A percentile compares a stretch with the other conserved stretches of the same genome.
These are phyloP conservation scores for Coleophoma cylindrospora DNA, from an alignment of 2,329 filamentous ascomycete species.

Conservation along the genomic window DNA sequence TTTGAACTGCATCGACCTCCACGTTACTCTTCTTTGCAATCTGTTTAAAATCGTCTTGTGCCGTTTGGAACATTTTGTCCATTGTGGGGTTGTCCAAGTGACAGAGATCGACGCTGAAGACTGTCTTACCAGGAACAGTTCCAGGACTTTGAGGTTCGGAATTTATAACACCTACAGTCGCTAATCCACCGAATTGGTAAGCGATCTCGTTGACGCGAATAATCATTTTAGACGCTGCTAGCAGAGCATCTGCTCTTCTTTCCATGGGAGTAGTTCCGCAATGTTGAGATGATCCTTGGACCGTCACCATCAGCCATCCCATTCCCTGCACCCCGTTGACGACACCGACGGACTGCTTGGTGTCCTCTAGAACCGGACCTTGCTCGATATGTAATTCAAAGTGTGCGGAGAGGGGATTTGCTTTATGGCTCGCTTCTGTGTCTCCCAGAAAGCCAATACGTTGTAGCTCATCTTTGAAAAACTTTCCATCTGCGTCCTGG, in stretches of 20 bases:
- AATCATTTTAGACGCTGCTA: not conserved
- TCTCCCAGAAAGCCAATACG: slow-evolving; percentile 64
- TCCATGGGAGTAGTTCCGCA: not conserved
- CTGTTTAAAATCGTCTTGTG: not conserved
- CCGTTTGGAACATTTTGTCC: not conserved
- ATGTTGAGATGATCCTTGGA: slow-evolving; percentile 33
- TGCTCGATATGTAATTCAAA: slow-evolving; percentile 80
- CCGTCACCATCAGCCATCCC: slow-evolving; percentile 62
- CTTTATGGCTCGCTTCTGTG: slow-evolving; percentile 46
- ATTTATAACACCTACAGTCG: not conserved
- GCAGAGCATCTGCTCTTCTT: not conserved
- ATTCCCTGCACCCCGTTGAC: slow-evolving; percentile 70
- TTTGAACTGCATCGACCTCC: not conserved
- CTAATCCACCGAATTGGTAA: not conserved
- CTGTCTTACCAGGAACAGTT: not conserved
- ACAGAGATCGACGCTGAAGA: not conserved
- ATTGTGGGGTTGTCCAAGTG: not conserved
- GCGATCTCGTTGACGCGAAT: not conserved
- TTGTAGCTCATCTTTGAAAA: slow-evolving; percentile 45
- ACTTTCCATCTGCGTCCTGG: no score
- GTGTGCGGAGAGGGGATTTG: slow-evolving; percentile 63
- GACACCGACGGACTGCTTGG: slow-evolving; percentile 57
- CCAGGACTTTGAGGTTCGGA: not conserved
- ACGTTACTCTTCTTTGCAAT: not conserved
- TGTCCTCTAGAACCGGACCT: slow-evolving; percentile 64